A percentile compares a stretch with the other conserved stretches of the same genome.
Evolutionary conservation across 108 stramenopile species (phyloP).

Genomic region (Fragilaria crotonensis): DNA sequence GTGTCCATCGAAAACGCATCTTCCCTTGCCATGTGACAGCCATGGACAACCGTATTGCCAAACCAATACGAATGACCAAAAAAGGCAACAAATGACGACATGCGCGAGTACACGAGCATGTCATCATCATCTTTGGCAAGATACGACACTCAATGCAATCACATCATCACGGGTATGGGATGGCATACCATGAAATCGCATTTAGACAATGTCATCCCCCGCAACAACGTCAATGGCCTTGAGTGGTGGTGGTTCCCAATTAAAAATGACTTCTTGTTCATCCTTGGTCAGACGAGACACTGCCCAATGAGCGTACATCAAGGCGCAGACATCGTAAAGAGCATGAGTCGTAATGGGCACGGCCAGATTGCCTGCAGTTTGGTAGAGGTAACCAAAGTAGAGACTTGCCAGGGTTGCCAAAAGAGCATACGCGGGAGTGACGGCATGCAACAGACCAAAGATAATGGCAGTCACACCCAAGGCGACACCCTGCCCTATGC

Average conservation of each 20-base stretch:
- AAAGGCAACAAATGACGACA: too few relatives aligned
- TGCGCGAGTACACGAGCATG: too few relatives aligned
- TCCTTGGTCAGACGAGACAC: conserved; percentile 33
- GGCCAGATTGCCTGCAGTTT: conserved; percentile 47
- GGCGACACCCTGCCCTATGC: conserved; percentile 25
- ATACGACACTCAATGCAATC: too few relatives aligned
- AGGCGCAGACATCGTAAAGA: conserved; percentile 75
- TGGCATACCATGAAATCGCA: too few relatives aligned
- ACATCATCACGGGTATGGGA: too few relatives aligned
- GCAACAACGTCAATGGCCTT: conserved; percentile 4
- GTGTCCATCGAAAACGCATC: too few relatives aligned
- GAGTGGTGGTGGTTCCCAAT: conserved; percentile 8
- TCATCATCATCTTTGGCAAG: too few relatives aligned
- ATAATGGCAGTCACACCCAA: conserved; percentile 46
- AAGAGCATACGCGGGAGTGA: conserved; percentile 77
- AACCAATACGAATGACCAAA: too few relatives aligned
- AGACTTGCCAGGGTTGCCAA: conserved; percentile 64
- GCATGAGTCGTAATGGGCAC: conserved; percentile 76
- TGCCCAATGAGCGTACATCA: conserved; percentile 71
- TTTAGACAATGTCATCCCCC: too few relatives aligned
- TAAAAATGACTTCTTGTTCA: conserved; percentile 34
- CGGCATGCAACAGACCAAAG: conserved; percentile 80
- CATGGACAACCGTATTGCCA: too few relatives aligned
- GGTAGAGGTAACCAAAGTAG: conserved; percentile 78
- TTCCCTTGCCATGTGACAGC: too few relatives aligned